Evolutionary conservation across 2,329 filamentous ascomycete species (phyloP).

Genomic region (Rutstroemia sp.): DNA sequence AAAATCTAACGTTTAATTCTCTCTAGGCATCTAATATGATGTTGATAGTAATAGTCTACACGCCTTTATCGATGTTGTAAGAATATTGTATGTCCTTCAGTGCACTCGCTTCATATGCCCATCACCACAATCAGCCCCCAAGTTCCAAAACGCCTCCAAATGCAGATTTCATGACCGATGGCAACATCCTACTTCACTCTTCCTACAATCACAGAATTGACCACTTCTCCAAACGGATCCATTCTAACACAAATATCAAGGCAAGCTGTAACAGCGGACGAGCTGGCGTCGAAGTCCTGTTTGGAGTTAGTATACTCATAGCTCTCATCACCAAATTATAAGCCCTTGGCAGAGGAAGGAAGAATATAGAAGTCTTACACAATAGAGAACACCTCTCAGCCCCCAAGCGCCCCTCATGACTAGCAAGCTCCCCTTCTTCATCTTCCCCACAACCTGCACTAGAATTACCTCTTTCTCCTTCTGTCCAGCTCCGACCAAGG

Average conservation of each 20-base stretch:
- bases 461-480: slow-evolving; percentile 36
- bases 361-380: slow-evolving; percentile 28
- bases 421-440: slow-evolving; percentile 38
- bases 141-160: too few species aligned
- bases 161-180: too few species aligned
- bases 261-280: slow-evolving; percentile 26
- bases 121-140: too few species aligned
- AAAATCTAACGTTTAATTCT: too few species aligned
- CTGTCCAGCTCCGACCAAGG: slow-evolving; percentile 39
- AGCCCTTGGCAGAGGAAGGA: not conserved
- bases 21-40: too few species aligned
- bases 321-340: not conserved
- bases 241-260: slow-evolving; percentile 37
- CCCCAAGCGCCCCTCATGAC: slow-evolving; percentile 39
- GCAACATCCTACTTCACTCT: slow-evolving; percentile 13
- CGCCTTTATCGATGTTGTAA: too few species aligned
- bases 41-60: too few species aligned
- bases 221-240: slow-evolving; percentile 41
- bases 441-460: slow-evolving; percentile 29
- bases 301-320: not conserved
- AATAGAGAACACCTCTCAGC: slow-evolving; percentile 39
- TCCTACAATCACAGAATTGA: slow-evolving; percentile 42
- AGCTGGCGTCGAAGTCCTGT: slow-evolving; percentile 35
- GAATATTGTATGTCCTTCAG: too few species aligned
- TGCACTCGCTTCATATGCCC: too few species aligned